Base-by-base conservation (phyloP, 768 basidiomycete species). In the Pluteus cervinus region DNA sequence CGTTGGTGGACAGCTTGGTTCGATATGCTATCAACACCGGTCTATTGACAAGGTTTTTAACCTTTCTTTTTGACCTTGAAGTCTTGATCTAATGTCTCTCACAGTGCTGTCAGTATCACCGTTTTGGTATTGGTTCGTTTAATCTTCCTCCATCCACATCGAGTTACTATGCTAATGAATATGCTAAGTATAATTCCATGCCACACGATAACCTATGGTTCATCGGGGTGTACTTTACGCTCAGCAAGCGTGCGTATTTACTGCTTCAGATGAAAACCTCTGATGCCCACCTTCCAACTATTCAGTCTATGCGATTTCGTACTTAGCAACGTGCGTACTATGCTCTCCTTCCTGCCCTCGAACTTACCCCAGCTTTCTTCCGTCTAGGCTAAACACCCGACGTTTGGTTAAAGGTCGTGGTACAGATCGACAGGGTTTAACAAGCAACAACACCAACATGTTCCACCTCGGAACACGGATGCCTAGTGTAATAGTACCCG, bases 21-120 rank as follows among this genome's bases (percentile, higher is more conserved):
- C 47, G 76, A n/a, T 79, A 79, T 41, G 77, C 79, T 11, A 57
- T 82, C 28, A 79, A 75, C 43, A 81, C 79, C 0, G 80, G 80
- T 14, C 58, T 63, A 4, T 37, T 81, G 34, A 78, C 76, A n/a
- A 76, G 75, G 78, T 71, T n/a, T n/a, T n/a, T n/a, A n/a, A n/a
- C n/a, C n/a, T n/a, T n/a, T n/a, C n/a, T n/a, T n/a, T n/a, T n/a
- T n/a, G n/a, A n/a, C n/a, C n/a, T n/a, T n/a, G n/a, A n/a, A n/a
- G n/a, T n/a, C n/a, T n/a, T n/a, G n/a, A n/a, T n/a, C n/a, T n/a
- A n/a, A n/a, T n/a, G n/a, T n/a, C n/a, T n/a, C n/a, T 28, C 42
- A 34, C 43, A 73, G 73, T 29, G 61, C 64, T 3, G 45, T 70
- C 48, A 71, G 72, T 46, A 41, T 69, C n/a, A 52, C 49, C 20